A percentile compares a stretch with the other conserved stretches of the same genome.
Conservation (phyloP, 768 basidiomycete genomes). For the Lentinula edodes region DNA sequence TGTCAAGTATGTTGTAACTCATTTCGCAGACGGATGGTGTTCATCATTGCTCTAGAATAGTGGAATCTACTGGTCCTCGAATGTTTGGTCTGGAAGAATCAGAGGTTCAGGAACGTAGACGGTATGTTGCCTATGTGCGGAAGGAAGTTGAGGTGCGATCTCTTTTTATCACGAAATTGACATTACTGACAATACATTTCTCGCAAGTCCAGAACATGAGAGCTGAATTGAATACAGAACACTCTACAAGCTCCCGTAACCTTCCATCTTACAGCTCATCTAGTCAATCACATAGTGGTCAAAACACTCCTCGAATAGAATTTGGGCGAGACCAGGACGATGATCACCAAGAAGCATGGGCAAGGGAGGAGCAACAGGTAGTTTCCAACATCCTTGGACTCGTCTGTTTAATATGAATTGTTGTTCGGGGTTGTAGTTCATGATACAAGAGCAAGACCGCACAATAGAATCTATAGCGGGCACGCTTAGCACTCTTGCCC, state of each 20-base stretch:
- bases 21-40: conserved; percentile 5
- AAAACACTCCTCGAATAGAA: conserved; percentile 29
- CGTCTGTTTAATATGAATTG: not conserved
- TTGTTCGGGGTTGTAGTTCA: conserved; percentile 43
- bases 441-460: conserved; percentile 85
- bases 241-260: conserved; percentile 15
- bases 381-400: conserved; percentile 8
- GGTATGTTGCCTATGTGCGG: conserved; percentile 71
- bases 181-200: conserved; percentile 14
- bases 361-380: conserved; percentile 81
- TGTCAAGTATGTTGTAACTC: conserved; percentile 55
- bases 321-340: conserved; percentile 29
- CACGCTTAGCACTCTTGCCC: conserved; percentile 75
- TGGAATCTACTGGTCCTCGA: conserved; percentile 80
- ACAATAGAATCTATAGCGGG: conserved; percentile 86
- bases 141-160: conserved; percentile 71
- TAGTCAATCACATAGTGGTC: conserved; percentile 18
- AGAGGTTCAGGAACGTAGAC: conserved; percentile 72
- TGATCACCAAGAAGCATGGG: conserved; percentile 76
- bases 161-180: conserved; percentile 3
- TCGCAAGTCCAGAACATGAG: conserved; percentile 70
- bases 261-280: conserved; percentile 15
- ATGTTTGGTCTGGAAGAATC: conserved; percentile 76
- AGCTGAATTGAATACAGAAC: conserved; percentile 40
- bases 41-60: conserved; percentile 49